Evolutionary conservation across 768 basidiomycete genomes (phyloP), one percentile per base, ranked within the genome.

Genomic region (Lentinula raphanica): DNA sequence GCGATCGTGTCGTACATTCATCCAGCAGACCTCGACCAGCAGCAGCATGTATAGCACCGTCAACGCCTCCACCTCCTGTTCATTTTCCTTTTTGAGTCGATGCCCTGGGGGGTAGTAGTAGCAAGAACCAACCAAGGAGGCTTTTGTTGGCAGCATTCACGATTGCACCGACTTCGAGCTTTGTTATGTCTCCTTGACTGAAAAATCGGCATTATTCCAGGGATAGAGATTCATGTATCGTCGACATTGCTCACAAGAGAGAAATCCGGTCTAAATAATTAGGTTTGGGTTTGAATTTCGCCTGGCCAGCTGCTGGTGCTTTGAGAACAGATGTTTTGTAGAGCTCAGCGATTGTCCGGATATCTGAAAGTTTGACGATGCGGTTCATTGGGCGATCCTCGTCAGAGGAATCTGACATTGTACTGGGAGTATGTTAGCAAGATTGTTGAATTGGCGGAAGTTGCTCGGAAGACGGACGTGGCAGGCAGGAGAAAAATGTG

Each of bases 1-100:
- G 46, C 44, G 28, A 15, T 42, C 3, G 56, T 49, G 28, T 69
- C 81, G 58, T 63, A 88, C 91, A 92, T 82, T 92, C 91, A 59
- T 80, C 76, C 0, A 83, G 60, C 4, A 92, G 77, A 51, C 78
- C 72, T 3, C 70, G 77, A 11, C 91, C 92, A 25, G 92, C 91
- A 11, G 88, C 89, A 23, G 68, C 67, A 68, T 93, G 91, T 45
- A 94, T 92, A 1, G 88, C 89, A 3, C 90, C 90, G 65, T 93
- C 90, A 42, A 93, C 91, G 90, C 90, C 91, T 0, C 88, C 87
- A 4, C 91, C 90, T 36, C 89, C 90, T 90, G 59, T n/a, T 42
- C 9, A 27, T 9, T 12, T 21, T 11, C 11, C 27, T 32, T 11
- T 51, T 17, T 8, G 31, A 36, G 19, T 13, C 12, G 8, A 23